Base-by-base conservation (phyloP, 345 rosid genomes). In the Carallia brachiata region DNA sequence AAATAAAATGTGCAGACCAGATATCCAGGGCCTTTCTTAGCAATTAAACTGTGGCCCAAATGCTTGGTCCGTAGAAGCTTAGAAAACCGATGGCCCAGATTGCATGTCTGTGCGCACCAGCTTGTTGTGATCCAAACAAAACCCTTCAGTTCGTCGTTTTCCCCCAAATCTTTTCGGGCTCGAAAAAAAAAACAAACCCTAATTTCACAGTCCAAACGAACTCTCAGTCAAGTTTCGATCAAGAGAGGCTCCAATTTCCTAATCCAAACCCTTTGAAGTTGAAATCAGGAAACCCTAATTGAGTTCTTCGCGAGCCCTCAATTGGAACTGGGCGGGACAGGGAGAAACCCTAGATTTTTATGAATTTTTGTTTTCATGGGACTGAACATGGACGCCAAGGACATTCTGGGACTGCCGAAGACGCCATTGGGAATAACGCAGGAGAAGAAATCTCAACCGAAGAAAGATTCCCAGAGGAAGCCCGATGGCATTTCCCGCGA, bases 401-500 rank as follows among this genome's bases (percentile, higher is more conserved):
- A 89, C 84, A 90, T 93, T 18, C 80, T 93, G 8, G 98, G 98
- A 39, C 77, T 93, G 79, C 91, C 97, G 37, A 89, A 93, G 69
- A 85, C 86, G 50, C 90, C 89, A 47, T 61, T 88, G 67, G 79
- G 89, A 13, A 40, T 85, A 68, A 53, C 85, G 16, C 92, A 86
- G 40, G 98, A 95, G 86, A 95, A 92, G 91, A 95, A 86, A 78
- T 77, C 94, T 65, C 89, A 92, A 32, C 93, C 93, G 5, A 92
- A 84, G 72, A 92, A 92, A 67, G 97, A 92, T 60, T 82, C 98
- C 34, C 98, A 92, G 69, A 77, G 98, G 69, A 95, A 95, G 79
- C 99, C 99, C 64, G 96, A 92, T 88, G 99, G 98, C 64, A 84
- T 95, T 77, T 92, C 97, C 17, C 96, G 98, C 62, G 96, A 95